Conservation (phyloP, 2,329 filamentous ascomycete genomes). For the Eutypella sp. region DNA sequence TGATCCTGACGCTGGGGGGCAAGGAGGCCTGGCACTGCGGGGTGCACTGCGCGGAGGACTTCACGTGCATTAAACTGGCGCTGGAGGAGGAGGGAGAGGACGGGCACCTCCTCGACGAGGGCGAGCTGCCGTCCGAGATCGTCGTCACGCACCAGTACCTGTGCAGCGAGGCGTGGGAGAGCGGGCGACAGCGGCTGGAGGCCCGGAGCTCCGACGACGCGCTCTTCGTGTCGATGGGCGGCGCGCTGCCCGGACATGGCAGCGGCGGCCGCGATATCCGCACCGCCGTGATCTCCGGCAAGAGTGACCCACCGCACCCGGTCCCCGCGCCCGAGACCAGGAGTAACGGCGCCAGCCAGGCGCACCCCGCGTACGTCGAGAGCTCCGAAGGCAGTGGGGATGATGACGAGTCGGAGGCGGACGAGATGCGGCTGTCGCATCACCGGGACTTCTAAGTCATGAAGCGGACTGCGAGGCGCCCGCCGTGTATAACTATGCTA, state of each 20-base stretch:
- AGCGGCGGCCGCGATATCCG: not conserved
- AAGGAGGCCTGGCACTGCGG: slow-evolving; percentile 5
- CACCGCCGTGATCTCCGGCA: slow-evolving; percentile 5
- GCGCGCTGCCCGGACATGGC: not conserved
- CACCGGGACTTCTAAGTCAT: too few relatives aligned
- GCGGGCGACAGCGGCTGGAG: not conserved
- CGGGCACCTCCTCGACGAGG: not conserved
- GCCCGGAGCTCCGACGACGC: slow-evolving; percentile 3
- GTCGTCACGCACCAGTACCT: slow-evolving; percentile 4
- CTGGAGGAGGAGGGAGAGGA: too few relatives aligned
- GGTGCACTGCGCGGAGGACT: slow-evolving; percentile 1
- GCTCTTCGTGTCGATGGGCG: slow-evolving; percentile 8
- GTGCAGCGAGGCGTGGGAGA: slow-evolving; percentile 4
- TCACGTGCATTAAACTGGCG: slow-evolving; percentile 1
- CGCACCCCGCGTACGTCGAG: not conserved
- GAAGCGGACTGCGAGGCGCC: too few relatives aligned
- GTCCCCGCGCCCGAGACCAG: not conserved
- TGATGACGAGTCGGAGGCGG: too few relatives aligned
- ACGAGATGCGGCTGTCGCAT: too few relatives aligned
- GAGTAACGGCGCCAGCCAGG: not conserved
- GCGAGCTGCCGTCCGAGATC: not conserved
- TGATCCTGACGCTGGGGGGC: slow-evolving; percentile 2
- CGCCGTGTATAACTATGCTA: too few relatives aligned
- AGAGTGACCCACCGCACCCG: slow-evolving; percentile 6
- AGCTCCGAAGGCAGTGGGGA: not conserved